Percentiles rank a stretch among this genome's conserved stretches.
phyloP scores from a whole-genome alignment of 768 basidiomycete genomes.

The Russula vinacea region DNA sequence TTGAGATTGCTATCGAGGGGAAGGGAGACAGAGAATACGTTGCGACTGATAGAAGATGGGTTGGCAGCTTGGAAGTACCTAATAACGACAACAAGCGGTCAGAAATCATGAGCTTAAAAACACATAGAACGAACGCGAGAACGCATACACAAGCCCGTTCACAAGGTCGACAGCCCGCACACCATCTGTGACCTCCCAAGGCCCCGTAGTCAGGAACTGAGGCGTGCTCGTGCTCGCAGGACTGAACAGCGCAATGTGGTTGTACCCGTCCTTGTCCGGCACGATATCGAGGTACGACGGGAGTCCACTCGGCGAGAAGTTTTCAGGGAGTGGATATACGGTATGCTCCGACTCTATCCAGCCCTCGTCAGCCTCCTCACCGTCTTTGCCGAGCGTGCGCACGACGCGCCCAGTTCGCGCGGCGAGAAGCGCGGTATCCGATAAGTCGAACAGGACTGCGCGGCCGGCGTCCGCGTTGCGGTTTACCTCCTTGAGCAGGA shows the following conservation, averaged over 20 bases:
- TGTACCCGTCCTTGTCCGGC: slow-evolving; percentile 76
- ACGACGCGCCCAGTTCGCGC: slow-evolving; percentile 52
- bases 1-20: slow-evolving; percentile 44
- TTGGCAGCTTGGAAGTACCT: slow-evolving; percentile 90
- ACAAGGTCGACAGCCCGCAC: slow-evolving; percentile 69
- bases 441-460: slow-evolving; percentile 72
- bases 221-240: slow-evolving; percentile 68
- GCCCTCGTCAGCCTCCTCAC: slow-evolving; percentile 86
- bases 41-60: slow-evolving; percentile 76
- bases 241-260: slow-evolving; percentile 90
- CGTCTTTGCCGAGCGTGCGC: slow-evolving; percentile 72
- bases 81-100: slow-evolving; percentile 12
- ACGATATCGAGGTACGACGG: slow-evolving; percentile 89
- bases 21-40: slow-evolving; percentile 77
- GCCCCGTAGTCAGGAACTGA: slow-evolving; percentile 78
- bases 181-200: slow-evolving; percentile 83
- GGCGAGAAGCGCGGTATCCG: slow-evolving; percentile 30
- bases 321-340: slow-evolving; percentile 54
- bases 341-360: slow-evolving; percentile 84
- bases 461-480: slow-evolving; percentile 77
- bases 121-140: slow-evolving; percentile 6
- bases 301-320: slow-evolving; percentile 42
- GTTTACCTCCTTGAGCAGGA: slow-evolving; percentile 86
- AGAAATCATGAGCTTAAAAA: slow-evolving; percentile 11
- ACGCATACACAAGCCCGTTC: slow-evolving; percentile 67